phyloP scores from a whole-genome alignment of 164 flowering plant genomes.

The Stephania japonica region DNA sequence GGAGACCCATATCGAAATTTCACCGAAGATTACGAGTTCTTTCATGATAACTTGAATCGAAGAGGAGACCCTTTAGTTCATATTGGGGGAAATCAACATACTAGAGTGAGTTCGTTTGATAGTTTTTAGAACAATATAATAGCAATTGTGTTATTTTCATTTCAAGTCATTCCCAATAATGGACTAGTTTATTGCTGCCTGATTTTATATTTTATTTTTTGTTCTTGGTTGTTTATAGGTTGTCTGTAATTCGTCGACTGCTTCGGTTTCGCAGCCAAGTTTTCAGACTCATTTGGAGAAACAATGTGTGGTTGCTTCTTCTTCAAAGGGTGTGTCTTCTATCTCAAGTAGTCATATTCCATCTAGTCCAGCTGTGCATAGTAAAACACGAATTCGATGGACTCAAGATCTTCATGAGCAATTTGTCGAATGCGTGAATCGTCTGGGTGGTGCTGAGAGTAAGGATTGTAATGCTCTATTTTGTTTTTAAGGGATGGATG shows the following conservation, averaged over 20 bases:
- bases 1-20: conserved; percentile 10
- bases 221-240: conserved; percentile 6
- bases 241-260: conserved; percentile 14
- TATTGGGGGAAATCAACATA: conserved; percentile 26
- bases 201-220: not conserved
- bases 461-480: conserved; percentile 20
- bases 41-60: conserved; percentile 10
- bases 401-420: conserved; percentile 80
- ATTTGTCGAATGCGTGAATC: conserved; percentile 79
- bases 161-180: not conserved
- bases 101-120: conserved; percentile 28
- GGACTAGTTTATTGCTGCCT: not conserved
- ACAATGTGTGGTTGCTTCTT: conserved; percentile 20
- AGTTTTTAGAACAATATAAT: no score
- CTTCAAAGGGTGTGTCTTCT: conserved; percentile 17
- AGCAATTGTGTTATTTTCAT: no score
- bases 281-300: conserved; percentile 28
- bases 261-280: conserved; percentile 20
- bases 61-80: conserved; percentile 18
- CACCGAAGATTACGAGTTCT: no score
- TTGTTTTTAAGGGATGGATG: not conserved
- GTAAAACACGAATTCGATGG: conserved; percentile 86
- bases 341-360: conserved; percentile 24
- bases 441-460: conserved; percentile 95
- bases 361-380: conserved; percentile 26